These are phyloP conservation scores for Punica granatum DNA, from an alignment of 345 rosid genomes.

Conservation along the genomic window DNA sequence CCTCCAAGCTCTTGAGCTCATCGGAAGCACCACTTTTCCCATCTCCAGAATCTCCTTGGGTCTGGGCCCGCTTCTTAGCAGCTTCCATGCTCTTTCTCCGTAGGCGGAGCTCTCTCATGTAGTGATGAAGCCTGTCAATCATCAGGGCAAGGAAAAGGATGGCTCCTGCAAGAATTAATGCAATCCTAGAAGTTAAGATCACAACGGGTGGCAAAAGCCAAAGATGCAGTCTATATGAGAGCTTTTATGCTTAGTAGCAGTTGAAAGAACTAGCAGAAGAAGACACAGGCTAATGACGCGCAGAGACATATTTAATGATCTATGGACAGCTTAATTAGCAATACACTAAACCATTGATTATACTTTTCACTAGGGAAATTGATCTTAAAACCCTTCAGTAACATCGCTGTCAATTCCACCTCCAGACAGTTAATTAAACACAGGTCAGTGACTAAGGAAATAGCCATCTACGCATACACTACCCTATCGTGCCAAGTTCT, in stretches of 20 bases:
- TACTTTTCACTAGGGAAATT: too few relatives aligned
- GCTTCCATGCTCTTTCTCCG: slow-evolving; percentile 80
- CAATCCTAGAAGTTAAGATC: background rate
- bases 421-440: background rate
- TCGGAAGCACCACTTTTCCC: slow-evolving; percentile 38
- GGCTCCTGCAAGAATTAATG: slow-evolving; percentile 45
- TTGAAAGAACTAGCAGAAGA: background rate
- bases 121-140: slow-evolving; percentile 89
- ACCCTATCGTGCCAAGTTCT: background rate
- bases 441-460: background rate
- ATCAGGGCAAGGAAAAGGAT: slow-evolving; percentile 63
- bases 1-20: slow-evolving; percentile 51
- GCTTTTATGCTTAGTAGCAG: background rate
- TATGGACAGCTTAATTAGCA: background rate
- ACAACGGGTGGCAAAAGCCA: background rate
- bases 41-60: slow-evolving; percentile 38
- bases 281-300: background rate
- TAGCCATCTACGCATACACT: background rate
- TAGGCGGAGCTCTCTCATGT: slow-evolving; percentile 72
- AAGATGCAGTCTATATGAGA: background rate
- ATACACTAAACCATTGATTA: background rate
- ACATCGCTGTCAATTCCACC: too few relatives aligned
- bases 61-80: slow-evolving; percentile 49
- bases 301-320: background rate
- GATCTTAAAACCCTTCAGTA: background rate